Evolutionary conservation across 164 flowering plant genomes (phyloP).

Genomic region (Sedum album): DNA sequence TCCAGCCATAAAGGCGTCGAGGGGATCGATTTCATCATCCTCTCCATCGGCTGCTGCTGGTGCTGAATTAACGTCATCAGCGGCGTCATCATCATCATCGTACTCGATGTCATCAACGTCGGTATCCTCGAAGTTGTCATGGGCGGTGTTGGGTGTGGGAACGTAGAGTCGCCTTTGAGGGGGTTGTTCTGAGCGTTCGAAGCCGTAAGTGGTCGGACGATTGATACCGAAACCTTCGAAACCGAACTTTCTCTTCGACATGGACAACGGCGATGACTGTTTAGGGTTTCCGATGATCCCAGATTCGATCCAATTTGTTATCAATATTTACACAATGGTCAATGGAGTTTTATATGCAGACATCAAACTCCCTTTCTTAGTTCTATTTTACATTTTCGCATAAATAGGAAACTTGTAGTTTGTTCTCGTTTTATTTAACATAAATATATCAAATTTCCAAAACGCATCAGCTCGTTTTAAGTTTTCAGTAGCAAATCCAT

Average conservation of each 20-base stretch:
- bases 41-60: slow-evolving; percentile 21
- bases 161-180: slow-evolving; percentile 69
- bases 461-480: too few relatives aligned
- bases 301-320: too few relatives aligned
- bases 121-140: slow-evolving; percentile 56
- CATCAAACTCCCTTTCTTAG: too few relatives aligned
- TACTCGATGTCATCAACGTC: slow-evolving; percentile 90
- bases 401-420: too few relatives aligned
- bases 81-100: slow-evolving; percentile 29
- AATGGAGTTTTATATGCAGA: too few relatives aligned
- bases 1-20: slow-evolving; percentile 96
- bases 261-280: slow-evolving; percentile 2
- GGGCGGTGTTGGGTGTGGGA: slow-evolving; percentile 32
- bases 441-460: too few relatives aligned
- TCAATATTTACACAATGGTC: too few relatives aligned
- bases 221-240: slow-evolving; percentile 94
- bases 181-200: slow-evolving; percentile 67
- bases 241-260: slow-evolving; percentile 95
- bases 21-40: slow-evolving; percentile 70
- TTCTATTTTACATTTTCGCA: too few relatives aligned
- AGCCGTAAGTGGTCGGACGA: slow-evolving; percentile 68
- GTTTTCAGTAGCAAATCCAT: too few relatives aligned
- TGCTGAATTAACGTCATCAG: slow-evolving; percentile 5
- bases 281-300: too few relatives aligned
- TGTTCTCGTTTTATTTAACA: too few relatives aligned